These are phyloP conservation scores for Xanthoceras sorbifolium DNA, from an alignment of 345 rosid species.

Conservation along the genomic window DNA sequence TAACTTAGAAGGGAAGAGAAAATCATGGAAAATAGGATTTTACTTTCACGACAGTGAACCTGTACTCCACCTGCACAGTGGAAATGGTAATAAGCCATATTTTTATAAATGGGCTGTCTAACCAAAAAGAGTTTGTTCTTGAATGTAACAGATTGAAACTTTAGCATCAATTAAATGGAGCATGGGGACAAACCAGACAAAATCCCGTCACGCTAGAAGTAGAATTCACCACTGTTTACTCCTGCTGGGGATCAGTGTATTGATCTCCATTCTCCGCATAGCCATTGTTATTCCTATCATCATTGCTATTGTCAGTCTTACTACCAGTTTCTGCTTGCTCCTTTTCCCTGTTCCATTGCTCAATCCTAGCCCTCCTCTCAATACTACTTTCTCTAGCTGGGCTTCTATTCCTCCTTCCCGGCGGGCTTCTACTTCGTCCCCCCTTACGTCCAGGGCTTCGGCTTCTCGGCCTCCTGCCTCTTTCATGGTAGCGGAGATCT, in stretches of 20 bases:
- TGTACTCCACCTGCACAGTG: slow-evolving; percentile 57
- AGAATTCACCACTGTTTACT: slow-evolving; percentile 16
- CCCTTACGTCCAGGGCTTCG: slow-evolving; percentile 47
- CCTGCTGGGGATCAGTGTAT: slow-evolving; percentile 29
- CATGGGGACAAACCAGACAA: slow-evolving; percentile 21
- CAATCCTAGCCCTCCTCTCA: slow-evolving; percentile 59
- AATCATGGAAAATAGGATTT: slow-evolving; percentile 15
- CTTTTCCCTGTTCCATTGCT: slow-evolving; percentile 64
- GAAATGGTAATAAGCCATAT: slow-evolving; percentile 41
- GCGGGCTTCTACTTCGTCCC: slow-evolving; percentile 46
- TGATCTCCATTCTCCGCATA: slow-evolving; percentile 26
- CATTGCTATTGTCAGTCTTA: slow-evolving; percentile 19
- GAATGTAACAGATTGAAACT: not conserved
- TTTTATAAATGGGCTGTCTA: slow-evolving; percentile 26
- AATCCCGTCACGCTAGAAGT: not conserved
- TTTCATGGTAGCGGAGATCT: slow-evolving; percentile 35
- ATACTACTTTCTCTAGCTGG: slow-evolving; percentile 53
- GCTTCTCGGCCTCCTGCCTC: slow-evolving; percentile 51
- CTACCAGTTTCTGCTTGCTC: slow-evolving; percentile 30
- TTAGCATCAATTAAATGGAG: slow-evolving; percentile 9
- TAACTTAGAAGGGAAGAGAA: not conserved
- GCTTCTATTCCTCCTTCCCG: slow-evolving; percentile 41
- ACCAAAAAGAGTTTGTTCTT: not conserved
- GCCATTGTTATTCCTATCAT: slow-evolving; percentile 24
- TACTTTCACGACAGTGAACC: slow-evolving; percentile 41